Conservation (phyloP, 2,329 filamentous ascomycete genomes). For the Sclerotinia trifoliorum region DNA sequence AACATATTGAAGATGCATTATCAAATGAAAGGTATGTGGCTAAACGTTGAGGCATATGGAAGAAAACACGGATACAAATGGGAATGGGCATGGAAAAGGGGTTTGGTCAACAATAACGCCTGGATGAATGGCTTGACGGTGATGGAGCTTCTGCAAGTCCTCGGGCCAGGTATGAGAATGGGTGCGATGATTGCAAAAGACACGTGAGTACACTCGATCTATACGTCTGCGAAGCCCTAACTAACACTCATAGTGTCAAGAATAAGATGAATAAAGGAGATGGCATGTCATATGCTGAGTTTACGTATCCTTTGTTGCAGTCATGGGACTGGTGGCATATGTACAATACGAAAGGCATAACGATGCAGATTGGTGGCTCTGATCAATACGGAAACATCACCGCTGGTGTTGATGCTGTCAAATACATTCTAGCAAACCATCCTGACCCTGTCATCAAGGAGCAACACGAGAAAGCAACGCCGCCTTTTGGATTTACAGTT, state of each 20-base stretch:
- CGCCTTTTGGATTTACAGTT: conserved; percentile 82
- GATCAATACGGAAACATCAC: conserved; percentile 98
- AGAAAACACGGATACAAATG: conserved; percentile 62
- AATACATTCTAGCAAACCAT: conserved; percentile 63
- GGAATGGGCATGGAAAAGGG: conserved; percentile 66
- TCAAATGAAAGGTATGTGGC: conserved; percentile 71
- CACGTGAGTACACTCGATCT: conserved; percentile 58
- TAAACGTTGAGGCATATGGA: conserved; percentile 67
- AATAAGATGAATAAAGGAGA: conserved; percentile 79
- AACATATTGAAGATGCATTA: conserved; percentile 68
- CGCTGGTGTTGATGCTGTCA: conserved; percentile 81
- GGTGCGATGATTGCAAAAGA: conserved; percentile 87
- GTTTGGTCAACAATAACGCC: conserved; percentile 74
- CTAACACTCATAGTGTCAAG: conserved; percentile 56
- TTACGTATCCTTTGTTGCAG: conserved; percentile 89
- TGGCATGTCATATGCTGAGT: conserved; percentile 93
- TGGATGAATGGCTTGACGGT: conserved; percentile 77
- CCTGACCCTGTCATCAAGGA: conserved; percentile 47
- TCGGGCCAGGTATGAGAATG: conserved; percentile 73
- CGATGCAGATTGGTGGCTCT: conserved; percentile 89
- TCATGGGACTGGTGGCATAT: conserved; percentile 96
- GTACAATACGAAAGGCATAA: conserved; percentile 64
- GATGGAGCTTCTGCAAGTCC: conserved; percentile 69
- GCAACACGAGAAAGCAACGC: conserved; percentile 43
- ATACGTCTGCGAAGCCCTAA: not conserved